These are phyloP conservation scores for Monosporascus sp. DNA, from an alignment of 2,329 filamentous ascomycete species.

Conservation along the genomic window DNA sequence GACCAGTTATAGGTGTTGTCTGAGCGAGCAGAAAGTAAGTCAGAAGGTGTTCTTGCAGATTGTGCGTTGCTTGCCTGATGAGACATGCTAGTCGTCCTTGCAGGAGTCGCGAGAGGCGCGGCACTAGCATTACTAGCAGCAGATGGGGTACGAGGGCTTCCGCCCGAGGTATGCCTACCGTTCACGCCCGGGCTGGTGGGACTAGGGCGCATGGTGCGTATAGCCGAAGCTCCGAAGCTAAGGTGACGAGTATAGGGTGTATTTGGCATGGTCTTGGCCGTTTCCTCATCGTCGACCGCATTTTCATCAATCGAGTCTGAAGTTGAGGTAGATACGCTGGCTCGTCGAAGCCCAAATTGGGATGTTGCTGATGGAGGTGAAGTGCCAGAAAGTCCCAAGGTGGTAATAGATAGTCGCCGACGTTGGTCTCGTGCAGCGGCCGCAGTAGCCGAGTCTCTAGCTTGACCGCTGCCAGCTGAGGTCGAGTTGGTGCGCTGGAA, in stretches of 20 bases:
- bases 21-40: conserved; percentile 59
- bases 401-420: conserved; percentile 69
- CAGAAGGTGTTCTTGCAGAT: conserved; percentile 57
- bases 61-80: conserved; percentile 56
- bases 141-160: conserved; percentile 23
- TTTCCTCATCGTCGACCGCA: conserved; percentile 67
- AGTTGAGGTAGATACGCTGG: conserved; percentile 64
- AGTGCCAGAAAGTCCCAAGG: conserved; percentile 66
- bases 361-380: conserved; percentile 53
- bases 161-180: conserved; percentile 46
- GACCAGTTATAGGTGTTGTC: conserved; percentile 97
- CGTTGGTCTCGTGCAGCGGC: conserved; percentile 39
- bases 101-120: conserved; percentile 28
- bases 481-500: conserved; percentile 54
- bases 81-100: conserved; percentile 31
- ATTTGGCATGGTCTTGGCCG: conserved; percentile 53
- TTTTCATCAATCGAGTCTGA: conserved; percentile 66
- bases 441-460: conserved; percentile 19
- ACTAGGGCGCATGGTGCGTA: conserved; percentile 61
- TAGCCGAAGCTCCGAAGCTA: conserved; percentile 81
- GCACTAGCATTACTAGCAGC: conserved; percentile 30
- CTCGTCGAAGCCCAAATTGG: conserved; percentile 52
- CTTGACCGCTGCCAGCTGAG: conserved; percentile 31
- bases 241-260: conserved; percentile 79
- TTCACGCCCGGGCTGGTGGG: conserved; percentile 57